Conservation (phyloP, 805 yeast species). For the Suhomyces sp. region DNA sequence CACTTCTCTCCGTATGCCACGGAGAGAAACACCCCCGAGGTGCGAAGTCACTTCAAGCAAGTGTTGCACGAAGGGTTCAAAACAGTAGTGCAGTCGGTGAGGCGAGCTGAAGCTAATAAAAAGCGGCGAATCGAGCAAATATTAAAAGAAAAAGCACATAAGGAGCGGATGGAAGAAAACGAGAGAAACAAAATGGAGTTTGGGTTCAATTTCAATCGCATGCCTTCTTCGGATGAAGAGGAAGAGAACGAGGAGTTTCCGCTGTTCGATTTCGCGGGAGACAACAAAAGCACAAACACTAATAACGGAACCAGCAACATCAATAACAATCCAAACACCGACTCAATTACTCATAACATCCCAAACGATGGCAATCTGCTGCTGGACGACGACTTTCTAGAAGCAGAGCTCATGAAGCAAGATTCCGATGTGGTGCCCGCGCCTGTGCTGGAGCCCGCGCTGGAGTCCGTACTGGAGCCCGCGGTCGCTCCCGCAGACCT, state of each 20-base stretch:
- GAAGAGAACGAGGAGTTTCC: conserved; percentile 10
- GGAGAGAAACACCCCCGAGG: conserved; percentile 19
- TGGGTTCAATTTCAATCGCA: conserved; percentile 26
- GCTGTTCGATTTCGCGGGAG: conserved; percentile 11
- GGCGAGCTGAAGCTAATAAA: conserved; percentile 21
- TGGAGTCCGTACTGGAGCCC: neutral
- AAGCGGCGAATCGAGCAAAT: conserved; percentile 13
- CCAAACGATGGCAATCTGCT: neutral
- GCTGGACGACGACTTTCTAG: neutral
- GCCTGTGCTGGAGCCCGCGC: neutral
- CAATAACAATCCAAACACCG: neutral
- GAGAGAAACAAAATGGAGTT: conserved; percentile 26
- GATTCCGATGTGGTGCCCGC: neutral
- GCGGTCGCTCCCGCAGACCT: neutral
- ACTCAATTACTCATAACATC: neutral
- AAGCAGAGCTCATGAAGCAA: neutral
- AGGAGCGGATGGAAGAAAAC: conserved; percentile 30
- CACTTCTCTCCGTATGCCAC: conserved; percentile 38
- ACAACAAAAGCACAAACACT: neutral
- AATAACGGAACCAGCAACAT: neutral
- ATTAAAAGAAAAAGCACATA: conserved; percentile 17
- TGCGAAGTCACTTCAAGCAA: conserved; percentile 19
- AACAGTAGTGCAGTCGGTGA: conserved; percentile 29
- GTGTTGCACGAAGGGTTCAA: conserved; percentile 29
- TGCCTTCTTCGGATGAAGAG: conserved; percentile 13